phyloP scores from a whole-genome alignment of 305 asterid genomes.

The Withania somnifera region DNA sequence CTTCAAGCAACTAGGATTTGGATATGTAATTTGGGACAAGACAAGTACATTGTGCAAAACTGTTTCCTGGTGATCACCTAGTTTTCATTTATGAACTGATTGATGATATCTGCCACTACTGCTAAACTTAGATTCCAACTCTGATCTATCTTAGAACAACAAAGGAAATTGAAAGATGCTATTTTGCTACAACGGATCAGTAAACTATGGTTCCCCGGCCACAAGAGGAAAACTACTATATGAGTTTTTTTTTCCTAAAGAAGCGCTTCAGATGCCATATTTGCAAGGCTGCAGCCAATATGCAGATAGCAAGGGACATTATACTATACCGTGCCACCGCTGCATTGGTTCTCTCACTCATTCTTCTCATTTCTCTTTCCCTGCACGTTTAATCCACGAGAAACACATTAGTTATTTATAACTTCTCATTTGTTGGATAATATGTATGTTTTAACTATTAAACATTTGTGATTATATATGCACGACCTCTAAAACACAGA shows the following conservation, averaged over 20 bases:
- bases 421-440: neutral
- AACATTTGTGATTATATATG: neutral
- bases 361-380: constrained; percentile 11
- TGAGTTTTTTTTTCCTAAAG: constrained; percentile 11
- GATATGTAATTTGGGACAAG: too few relatives aligned
- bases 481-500: neutral
- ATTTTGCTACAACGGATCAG: neutral
- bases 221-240: constrained; percentile 1
- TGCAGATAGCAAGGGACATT: constrained; percentile 3
- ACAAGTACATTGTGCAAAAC: too few relatives aligned
- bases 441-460: neutral
- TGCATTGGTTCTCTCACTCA: constrained; percentile 7
- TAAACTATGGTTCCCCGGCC: neutral
- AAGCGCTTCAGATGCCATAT: constrained; percentile 7
- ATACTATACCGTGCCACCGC: constrained; percentile 9
- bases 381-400: neutral
- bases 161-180: neutral
- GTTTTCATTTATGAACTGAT: too few relatives aligned
- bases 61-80: too few relatives aligned
- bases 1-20: too few relatives aligned
- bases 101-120: neutral
- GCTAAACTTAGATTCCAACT: neutral
- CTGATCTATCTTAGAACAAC: neutral
- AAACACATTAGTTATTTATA: neutral
- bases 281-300: constrained; percentile 1